Conservation (phyloP, 2,329 filamentous ascomycete genomes). For the Talaromyces sp. region DNA sequence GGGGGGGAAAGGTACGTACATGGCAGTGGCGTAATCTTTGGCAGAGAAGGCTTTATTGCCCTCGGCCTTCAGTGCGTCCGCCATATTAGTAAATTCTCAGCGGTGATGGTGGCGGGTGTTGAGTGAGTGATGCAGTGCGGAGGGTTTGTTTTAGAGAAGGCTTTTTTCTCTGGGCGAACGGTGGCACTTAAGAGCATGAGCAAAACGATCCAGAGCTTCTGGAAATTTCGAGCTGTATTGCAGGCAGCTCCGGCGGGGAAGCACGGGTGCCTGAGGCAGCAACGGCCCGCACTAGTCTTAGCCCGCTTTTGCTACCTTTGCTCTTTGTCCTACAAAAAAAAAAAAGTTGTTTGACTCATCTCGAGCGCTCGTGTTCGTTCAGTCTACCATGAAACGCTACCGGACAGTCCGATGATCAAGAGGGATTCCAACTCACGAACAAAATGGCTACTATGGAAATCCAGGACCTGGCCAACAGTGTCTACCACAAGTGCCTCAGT, state of each 20-base stretch:
- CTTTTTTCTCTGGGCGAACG: conserved; percentile 5
- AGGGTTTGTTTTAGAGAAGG: background rate
- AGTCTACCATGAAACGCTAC: conserved; percentile 4
- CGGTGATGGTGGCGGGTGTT: background rate
- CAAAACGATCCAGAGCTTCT: conserved; percentile 29
- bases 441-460: conserved; percentile 29
- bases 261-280: conserved; percentile 22
- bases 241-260: conserved; percentile 15
- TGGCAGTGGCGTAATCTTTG: conserved; percentile 92
- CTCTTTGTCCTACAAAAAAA: background rate
- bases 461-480: conserved; percentile 38
- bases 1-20: conserved; percentile 60
- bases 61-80: conserved; percentile 85
- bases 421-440: background rate
- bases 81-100: conserved; percentile 42
- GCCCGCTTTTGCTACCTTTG: background rate
- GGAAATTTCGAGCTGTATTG: conserved; percentile 38
- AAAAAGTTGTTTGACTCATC: background rate
- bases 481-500: conserved; percentile 42
- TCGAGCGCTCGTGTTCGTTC: background rate
- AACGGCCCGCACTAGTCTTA: conserved; percentile 4
- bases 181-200: conserved; percentile 16
- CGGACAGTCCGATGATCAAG: background rate
- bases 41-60: conserved; percentile 98
- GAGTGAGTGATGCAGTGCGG: background rate